Percentiles rank a stretch among this genome's conserved stretches.
Evolutionary conservation across 805 yeast genomes (phyloP).

Genomic region (Candida oleophila): DNA sequence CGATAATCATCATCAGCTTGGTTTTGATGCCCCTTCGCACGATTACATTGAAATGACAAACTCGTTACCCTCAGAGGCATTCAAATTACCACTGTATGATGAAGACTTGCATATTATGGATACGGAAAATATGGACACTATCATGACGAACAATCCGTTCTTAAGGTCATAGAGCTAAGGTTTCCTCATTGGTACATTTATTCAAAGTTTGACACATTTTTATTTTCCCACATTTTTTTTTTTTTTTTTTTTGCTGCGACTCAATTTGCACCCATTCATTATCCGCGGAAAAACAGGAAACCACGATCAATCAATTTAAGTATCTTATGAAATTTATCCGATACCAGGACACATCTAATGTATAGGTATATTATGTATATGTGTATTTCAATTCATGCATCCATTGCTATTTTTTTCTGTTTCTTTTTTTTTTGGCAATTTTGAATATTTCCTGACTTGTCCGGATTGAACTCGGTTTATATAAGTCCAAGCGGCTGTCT

Average conservation of each 20-base stretch:
- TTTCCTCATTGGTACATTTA: neutral
- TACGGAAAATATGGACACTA: conserved; percentile 11
- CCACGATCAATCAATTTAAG: too few species aligned
- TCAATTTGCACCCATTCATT: neutral
- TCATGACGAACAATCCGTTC: conserved; percentile 12
- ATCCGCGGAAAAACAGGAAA: too few species aligned
- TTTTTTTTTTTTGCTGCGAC: neutral
- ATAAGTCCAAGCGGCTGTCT: too few species aligned
- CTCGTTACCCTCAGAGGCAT: conserved; percentile 14
- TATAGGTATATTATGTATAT: too few species aligned
- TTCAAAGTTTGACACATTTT: too few species aligned
- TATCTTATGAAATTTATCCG: too few species aligned
- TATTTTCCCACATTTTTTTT: neutral
- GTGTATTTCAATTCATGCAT: neutral
- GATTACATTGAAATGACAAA: conserved; percentile 1
- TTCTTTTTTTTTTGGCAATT: neutral
- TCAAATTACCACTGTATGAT: conserved; percentile 6
- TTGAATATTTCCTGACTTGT: too few species aligned
- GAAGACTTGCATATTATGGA: conserved; percentile 12
- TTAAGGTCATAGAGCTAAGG: neutral
- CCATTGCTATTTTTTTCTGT: neutral
- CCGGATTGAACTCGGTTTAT: too few species aligned
- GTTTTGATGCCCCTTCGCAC: conserved; percentile 1
- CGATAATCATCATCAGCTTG: neutral
- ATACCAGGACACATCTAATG: too few species aligned